Percentiles rank a stretch among this genome's conserved stretches.
phyloP scores from a whole-genome alignment of 148 eudicot genomes.

The Camellia granthamiana region DNA sequence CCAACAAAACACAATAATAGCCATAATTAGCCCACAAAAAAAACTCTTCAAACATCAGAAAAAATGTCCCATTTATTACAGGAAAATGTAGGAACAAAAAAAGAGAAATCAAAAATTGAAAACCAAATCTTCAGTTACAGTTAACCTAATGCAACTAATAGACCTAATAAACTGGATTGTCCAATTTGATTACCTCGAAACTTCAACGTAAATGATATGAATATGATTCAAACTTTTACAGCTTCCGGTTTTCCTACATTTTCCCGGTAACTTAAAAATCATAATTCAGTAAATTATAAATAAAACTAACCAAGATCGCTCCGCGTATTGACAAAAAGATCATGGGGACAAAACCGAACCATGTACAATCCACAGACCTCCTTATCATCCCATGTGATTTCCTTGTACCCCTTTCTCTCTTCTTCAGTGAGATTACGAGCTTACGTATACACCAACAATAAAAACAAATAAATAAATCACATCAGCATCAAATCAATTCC shows the following conservation, averaged over 20 bases:
- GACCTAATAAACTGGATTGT: neutral
- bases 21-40: neutral
- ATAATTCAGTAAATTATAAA: neutral
- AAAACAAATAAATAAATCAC: neutral
- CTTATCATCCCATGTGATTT: constrained; percentile 88
- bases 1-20: constrained; percentile 17
- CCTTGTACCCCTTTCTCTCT: constrained; percentile 82
- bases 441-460: constrained; percentile 19
- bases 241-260: neutral
- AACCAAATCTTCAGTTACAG: neutral
- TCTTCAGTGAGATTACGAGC: constrained; percentile 94
- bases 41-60: neutral
- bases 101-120: neutral
- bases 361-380: constrained; percentile 85
- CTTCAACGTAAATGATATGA: neutral
- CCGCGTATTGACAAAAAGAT: constrained; percentile 87
- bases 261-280: neutral
- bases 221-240: neutral
- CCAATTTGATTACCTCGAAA: neutral
- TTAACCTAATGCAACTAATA: neutral
- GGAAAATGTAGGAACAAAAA: neutral
- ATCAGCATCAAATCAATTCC: neutral
- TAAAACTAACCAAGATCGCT: constrained; percentile 72
- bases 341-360: constrained; percentile 99
- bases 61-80: neutral